These are phyloP conservation scores for Fusarium concolor DNA, from an alignment of 2,329 filamentous ascomycete species.

Conservation along the genomic window DNA sequence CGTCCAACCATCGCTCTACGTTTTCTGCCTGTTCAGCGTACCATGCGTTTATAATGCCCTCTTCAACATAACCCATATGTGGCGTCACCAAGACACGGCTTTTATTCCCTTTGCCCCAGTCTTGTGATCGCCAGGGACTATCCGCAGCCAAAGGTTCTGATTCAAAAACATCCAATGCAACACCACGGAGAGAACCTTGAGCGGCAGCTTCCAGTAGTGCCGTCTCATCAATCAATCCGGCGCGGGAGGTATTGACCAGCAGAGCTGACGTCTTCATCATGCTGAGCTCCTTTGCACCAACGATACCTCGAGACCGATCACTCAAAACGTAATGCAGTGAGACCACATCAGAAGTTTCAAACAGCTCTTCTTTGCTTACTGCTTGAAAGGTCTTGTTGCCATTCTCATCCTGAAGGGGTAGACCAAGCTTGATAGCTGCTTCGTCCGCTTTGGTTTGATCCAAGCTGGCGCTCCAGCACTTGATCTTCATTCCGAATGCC, in stretches of 20 bases:
- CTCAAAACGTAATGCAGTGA: slow-evolving; percentile 10
- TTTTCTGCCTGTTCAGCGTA: slow-evolving; percentile 12
- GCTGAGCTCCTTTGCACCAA: neutral
- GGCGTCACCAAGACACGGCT: neutral
- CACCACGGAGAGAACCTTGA: neutral
- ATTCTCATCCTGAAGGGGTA: neutral
- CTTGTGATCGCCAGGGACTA: neutral
- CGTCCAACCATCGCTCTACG: slow-evolving; percentile 2
- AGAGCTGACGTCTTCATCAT: slow-evolving; percentile 7
- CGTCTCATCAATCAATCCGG: neutral
- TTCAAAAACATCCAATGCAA: neutral
- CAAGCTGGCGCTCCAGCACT: neutral
- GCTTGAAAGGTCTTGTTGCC: slow-evolving; percentile 2
- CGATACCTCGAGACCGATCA: neutral
- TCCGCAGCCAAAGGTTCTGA: neutral
- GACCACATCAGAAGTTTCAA: slow-evolving; percentile 1
- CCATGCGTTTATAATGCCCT: slow-evolving; percentile 3
- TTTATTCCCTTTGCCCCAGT: neutral
- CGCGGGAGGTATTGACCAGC: slow-evolving; percentile 3
- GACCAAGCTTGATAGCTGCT: neutral
- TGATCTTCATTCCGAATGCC: slow-evolving; percentile 1
- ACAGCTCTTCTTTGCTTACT: slow-evolving; percentile 9
- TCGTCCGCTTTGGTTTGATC: slow-evolving; percentile 58
- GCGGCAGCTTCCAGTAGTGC: neutral
- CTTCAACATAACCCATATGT: slow-evolving; percentile 12